These are phyloP conservation scores for Pyrenula aspistea DNA, from an alignment of 495 filamentous ascomycete genomes.

Conservation along the genomic window DNA sequence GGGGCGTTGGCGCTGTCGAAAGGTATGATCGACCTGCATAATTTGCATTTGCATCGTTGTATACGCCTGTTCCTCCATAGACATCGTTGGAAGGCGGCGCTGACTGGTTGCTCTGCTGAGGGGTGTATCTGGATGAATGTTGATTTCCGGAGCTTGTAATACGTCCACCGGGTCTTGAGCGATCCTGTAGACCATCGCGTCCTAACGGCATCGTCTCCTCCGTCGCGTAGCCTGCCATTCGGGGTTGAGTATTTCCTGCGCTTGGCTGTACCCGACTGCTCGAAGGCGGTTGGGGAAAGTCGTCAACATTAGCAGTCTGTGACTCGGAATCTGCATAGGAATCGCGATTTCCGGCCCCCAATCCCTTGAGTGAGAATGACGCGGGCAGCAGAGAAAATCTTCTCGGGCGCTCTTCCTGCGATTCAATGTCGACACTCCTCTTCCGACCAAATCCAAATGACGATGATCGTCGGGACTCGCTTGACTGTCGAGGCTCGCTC, in stretches of 20 bases:
- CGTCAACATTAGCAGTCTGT: constrained; percentile 14
- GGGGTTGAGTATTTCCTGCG: constrained; percentile 5
- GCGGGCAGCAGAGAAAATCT: constrained; percentile 68
- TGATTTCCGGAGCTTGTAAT: background rate
- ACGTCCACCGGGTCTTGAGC: background rate
- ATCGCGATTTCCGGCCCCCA: constrained; percentile 28
- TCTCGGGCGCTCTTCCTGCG: constrained; percentile 70
- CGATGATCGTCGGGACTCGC: constrained; percentile 70
- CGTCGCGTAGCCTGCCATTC: constrained; percentile 23
- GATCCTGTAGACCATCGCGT: background rate
- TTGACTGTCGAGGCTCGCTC: constrained; percentile 54
- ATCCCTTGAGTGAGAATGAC: constrained; percentile 54
- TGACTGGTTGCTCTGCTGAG: background rate
- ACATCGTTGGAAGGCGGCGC: background rate
- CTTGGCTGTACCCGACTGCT: background rate
- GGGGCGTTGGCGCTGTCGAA: constrained; percentile 3
- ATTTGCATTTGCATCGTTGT: background rate
- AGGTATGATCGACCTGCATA: constrained; percentile 9
- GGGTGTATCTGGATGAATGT: background rate
- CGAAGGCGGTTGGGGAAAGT: background rate
- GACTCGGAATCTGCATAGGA: constrained; percentile 27
- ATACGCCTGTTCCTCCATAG: background rate
- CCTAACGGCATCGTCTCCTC: constrained; percentile 21
- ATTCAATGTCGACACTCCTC: constrained; percentile 62
- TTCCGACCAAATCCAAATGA: constrained; percentile 67